phyloP scores from a whole-genome alignment of 805 yeast genomes.

The Myxozyma monticola region DNA sequence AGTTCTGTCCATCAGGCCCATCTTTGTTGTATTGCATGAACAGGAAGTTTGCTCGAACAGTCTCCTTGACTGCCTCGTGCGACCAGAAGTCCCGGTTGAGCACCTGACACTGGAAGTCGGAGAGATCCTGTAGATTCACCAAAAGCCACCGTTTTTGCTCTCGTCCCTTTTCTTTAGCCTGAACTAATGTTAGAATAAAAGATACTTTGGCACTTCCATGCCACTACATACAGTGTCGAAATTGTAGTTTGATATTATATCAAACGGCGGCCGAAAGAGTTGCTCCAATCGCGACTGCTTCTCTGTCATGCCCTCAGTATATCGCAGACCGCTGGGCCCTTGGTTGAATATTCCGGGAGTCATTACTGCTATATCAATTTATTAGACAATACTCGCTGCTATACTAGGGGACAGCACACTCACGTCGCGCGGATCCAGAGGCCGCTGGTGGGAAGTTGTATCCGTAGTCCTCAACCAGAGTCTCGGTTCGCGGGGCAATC shows the following conservation, averaged over 20 bases:
- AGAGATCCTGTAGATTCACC: constrained; percentile 80
- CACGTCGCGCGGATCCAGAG: constrained; percentile 3
- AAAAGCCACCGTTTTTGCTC: constrained; percentile 73
- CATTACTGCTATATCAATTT: neutral
- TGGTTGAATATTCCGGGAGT: constrained; percentile 56
- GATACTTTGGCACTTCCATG: too few species aligned
- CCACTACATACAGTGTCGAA: constrained; percentile 55
- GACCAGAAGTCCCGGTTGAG: constrained; percentile 95
- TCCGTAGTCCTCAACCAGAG: constrained; percentile 53
- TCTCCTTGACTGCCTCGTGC: constrained; percentile 57
- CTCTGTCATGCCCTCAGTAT: constrained; percentile 30
- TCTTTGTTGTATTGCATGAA: constrained; percentile 84
- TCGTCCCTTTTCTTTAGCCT: constrained; percentile 69
- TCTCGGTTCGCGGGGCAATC: constrained; percentile 74
- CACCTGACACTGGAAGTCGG: constrained; percentile 85
- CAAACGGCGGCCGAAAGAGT: constrained; percentile 92
- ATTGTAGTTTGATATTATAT: constrained; percentile 65
- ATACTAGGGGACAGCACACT: neutral
- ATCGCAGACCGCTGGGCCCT: constrained; percentile 19
- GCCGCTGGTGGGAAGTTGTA: constrained; percentile 22
- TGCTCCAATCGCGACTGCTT: constrained; percentile 72
- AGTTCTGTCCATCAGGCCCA: constrained; percentile 70
- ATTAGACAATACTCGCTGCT: constrained; percentile 24
- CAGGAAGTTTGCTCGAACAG: constrained; percentile 67
- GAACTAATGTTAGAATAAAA: neutral